phyloP scores from a whole-genome alignment of 2,329 filamentous ascomycete genomes.

The Aspergillus fumigatiaffinis region DNA sequence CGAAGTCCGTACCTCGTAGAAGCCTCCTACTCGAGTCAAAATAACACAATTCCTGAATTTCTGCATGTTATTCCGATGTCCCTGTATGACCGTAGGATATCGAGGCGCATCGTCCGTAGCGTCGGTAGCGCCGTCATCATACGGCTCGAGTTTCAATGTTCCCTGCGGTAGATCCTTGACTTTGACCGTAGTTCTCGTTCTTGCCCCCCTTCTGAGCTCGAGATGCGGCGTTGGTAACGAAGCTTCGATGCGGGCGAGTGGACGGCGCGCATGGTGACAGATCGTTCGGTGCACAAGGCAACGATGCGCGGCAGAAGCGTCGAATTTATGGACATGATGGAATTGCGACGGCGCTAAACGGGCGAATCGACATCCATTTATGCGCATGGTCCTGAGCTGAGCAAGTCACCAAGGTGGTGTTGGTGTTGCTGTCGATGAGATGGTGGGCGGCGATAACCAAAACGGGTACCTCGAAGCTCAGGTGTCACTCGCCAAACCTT shows the following conservation, averaged over 20 bases:
- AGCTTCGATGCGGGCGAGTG: slow-evolving; percentile 15
- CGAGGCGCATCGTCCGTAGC: slow-evolving; percentile 48
- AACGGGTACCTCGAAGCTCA: slow-evolving; percentile 17
- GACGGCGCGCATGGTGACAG: slow-evolving; percentile 27
- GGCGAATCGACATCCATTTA: slow-evolving; percentile 16
- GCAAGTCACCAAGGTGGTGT: neutral
- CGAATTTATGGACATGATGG: neutral
- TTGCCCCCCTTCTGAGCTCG: slow-evolving; percentile 28
- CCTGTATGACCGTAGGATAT: slow-evolving; percentile 86
- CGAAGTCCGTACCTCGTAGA: slow-evolving; percentile 66
- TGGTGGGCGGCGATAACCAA: slow-evolving; percentile 8
- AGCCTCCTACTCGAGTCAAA: slow-evolving; percentile 86
- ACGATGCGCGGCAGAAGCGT: slow-evolving; percentile 8
- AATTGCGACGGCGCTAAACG: slow-evolving; percentile 9
- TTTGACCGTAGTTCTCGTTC: slow-evolving; percentile 35
- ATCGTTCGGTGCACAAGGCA: slow-evolving; percentile 25
- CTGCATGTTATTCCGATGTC: slow-evolving; percentile 83
- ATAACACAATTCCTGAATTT: slow-evolving; percentile 88
- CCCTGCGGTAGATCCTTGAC: slow-evolving; percentile 56
- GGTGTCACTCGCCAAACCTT: slow-evolving; percentile 23
- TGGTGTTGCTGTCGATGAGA: neutral
- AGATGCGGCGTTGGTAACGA: slow-evolving; percentile 10
- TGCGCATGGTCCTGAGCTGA: slow-evolving; percentile 20
- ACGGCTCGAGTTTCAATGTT: slow-evolving; percentile 43
- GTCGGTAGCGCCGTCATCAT: slow-evolving; percentile 24